These are phyloP conservation scores for Cenchrus americanus DNA, from an alignment of 176 grass and related monocot genomes.

Conservation along the genomic window DNA sequence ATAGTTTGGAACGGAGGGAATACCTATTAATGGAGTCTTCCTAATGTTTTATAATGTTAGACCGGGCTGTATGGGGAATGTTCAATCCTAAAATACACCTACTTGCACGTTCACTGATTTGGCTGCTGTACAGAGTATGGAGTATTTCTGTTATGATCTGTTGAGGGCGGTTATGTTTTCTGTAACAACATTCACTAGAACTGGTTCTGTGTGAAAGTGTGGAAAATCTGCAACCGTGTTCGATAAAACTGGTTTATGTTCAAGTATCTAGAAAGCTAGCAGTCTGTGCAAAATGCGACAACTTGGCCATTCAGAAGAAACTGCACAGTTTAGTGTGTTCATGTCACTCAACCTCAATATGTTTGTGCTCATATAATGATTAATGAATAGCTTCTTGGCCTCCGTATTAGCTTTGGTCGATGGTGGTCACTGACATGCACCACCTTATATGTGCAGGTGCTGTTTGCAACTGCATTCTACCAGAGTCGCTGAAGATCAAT, in stretches of 20 bases:
- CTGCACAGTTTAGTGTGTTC: neutral
- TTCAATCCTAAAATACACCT: neutral
- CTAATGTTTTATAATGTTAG: neutral
- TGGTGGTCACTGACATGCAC: neutral
- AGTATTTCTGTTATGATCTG: neutral
- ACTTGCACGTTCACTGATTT: neutral
- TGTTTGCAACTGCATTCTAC: slow-evolving; percentile 75
- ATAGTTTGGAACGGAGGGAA: too few relatives aligned
- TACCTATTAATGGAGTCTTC: neutral
- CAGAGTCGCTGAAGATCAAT: slow-evolving; percentile 63
- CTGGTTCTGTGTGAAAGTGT: neutral
- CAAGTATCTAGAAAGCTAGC: neutral
- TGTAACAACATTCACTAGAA: neutral
- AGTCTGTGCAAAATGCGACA: neutral
- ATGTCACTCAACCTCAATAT: neutral
- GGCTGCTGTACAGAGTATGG: neutral
- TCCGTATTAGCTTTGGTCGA: neutral
- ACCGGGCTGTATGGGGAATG: neutral
- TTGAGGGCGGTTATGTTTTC: neutral
- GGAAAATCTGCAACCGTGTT: neutral
- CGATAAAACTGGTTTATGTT: neutral
- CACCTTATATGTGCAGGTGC: slow-evolving; percentile 53
- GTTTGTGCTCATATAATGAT: neutral
- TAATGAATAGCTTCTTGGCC: neutral
- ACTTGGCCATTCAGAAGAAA: neutral